Conservation (phyloP, 2,329 filamentous ascomycete genomes). For the Cryphonectria parasitica region DNA sequence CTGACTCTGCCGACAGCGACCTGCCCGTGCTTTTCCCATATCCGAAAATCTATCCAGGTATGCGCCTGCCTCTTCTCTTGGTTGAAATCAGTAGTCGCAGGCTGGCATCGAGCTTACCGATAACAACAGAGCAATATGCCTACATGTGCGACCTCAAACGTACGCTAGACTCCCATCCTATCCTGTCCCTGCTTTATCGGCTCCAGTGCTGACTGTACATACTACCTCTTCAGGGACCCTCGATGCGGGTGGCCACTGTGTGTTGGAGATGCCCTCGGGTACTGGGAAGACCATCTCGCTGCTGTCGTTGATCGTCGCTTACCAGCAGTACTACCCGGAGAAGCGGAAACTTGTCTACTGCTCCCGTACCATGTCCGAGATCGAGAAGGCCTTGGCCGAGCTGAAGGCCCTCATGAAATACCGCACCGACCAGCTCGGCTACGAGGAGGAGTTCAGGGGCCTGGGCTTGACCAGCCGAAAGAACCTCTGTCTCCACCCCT, state of each 20-base stretch:
- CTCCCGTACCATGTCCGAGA: conserved; percentile 99
- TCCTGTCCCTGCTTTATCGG: not conserved
- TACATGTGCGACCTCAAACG: conserved; percentile 64
- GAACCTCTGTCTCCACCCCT: conserved; percentile 94
- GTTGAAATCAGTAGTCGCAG: not conserved
- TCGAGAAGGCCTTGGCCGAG: conserved; percentile 94
- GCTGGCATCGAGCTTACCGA: conserved; percentile 9
- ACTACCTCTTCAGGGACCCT: conserved; percentile 63
- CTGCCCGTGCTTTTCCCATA: conserved; percentile 62
- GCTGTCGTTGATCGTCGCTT: conserved; percentile 92
- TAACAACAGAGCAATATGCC: conserved; percentile 57
- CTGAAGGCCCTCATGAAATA: conserved; percentile 95
- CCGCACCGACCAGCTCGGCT: conserved; percentile 83
- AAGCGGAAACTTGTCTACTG: conserved; percentile 98
- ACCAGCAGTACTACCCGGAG: conserved; percentile 91
- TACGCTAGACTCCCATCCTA: conserved; percentile 35
- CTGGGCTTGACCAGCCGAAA: conserved; percentile 94
- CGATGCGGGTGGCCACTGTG: conserved; percentile 92
- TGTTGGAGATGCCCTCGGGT: conserved; percentile 98
- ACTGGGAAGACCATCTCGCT: conserved; percentile 97
- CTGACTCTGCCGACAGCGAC: conserved; percentile 45
- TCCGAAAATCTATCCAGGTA: conserved; percentile 58
- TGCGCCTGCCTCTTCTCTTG: conserved; percentile 23
- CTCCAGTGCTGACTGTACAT: conserved; percentile 22
- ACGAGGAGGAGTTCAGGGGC: conserved; percentile 89